These are phyloP conservation scores for Neurospora sp. DNA, from an alignment of 495 filamentous ascomycete species.

Conservation along the genomic window DNA sequence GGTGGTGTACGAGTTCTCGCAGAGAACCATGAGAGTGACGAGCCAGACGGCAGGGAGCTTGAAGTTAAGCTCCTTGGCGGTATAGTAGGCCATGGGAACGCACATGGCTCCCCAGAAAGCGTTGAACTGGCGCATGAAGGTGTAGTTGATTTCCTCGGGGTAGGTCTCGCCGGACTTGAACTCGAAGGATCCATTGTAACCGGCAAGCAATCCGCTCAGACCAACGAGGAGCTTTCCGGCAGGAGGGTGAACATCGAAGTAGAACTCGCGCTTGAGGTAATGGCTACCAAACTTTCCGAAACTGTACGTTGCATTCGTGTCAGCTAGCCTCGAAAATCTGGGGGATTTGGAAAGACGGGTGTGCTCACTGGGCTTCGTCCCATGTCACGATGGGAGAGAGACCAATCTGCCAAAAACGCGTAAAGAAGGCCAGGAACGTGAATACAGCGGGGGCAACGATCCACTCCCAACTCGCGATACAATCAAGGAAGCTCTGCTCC, in stretches of 20 bases:
- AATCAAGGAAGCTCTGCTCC: slow-evolving; percentile 45
- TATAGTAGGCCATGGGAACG: slow-evolving; percentile 91
- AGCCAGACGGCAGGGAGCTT: slow-evolving; percentile 83
- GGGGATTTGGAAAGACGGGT: slow-evolving; percentile 3
- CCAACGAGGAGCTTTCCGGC: slow-evolving; percentile 98
- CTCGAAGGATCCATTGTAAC: slow-evolving; percentile 98
- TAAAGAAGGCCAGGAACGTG: slow-evolving; percentile 84
- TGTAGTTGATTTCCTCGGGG: slow-evolving; percentile 88
- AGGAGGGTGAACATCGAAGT: slow-evolving; percentile 92
- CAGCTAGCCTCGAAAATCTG: slow-evolving; percentile 10
- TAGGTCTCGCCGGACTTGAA: slow-evolving; percentile 98
- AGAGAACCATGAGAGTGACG: slow-evolving; percentile 91
- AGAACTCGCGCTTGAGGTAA: slow-evolving; percentile 97
- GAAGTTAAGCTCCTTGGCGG: slow-evolving; percentile 81
- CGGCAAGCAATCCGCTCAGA: slow-evolving; percentile 86
- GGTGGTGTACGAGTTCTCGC: slow-evolving; percentile 96
- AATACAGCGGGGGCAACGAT: slow-evolving; percentile 82
- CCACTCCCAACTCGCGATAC: slow-evolving; percentile 73
- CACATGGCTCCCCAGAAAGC: slow-evolving; percentile 86
- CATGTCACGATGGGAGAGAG: slow-evolving; percentile 93
- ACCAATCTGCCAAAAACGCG: slow-evolving; percentile 90
- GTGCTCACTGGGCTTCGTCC: slow-evolving; percentile 89
- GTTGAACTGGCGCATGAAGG: slow-evolving; percentile 98
- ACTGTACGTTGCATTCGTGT: slow-evolving; percentile 35
- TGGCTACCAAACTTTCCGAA: slow-evolving; percentile 99